Base-by-base conservation (phyloP, 1,139 yeast genomes). In the Taiozyma onychis region DNA sequence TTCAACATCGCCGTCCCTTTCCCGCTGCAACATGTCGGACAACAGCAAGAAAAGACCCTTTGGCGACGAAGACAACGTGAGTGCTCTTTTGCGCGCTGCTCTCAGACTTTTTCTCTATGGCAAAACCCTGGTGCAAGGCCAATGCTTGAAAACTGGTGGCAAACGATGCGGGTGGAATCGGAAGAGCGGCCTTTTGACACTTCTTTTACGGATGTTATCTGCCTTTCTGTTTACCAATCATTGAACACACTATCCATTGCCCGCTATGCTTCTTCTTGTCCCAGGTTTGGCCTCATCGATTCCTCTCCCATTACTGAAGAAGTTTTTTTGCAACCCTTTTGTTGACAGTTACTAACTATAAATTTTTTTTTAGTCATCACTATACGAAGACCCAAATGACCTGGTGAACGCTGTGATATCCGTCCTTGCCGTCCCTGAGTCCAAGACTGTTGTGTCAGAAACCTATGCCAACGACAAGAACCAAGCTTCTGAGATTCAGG, bases 401-500 rank as follows among this genome's bases (percentile, higher is more conserved):
- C 69, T 76, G 41, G 68, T 76, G 26, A 76, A 77, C 58, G 68
- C 72, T 7, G 74, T 78, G 26, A 72, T 77, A 37, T 64, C 77
- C 24, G 66, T 66, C 16, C 63, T 79, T 47, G 68, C 69, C 13
- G 64, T 69, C 7, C 81, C 83, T 3, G 78, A 73, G 41, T 68
- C 70, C 30, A 69, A 67, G 18, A 70, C 75, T 1, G 64, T 67
- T 26, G 85, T 80, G 8, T 75, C 83, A 16, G 67, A 66, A 27
- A 74, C 68, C 27, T 77, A 72, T 57, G 72, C 83, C 14, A 93
- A 93, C 67, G 89, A 85, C 46, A 79, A 80, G 56, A 85, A 87
- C 60, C 73, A 80, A 52, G 91, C 88, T 53, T 79, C 88, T 37
- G 96, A 89, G 65, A 93, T 93, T 21, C 96, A 90, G 69, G 98